Conservation (phyloP, 768 basidiomycete genomes). For the Hygrocybe coccinea region DNA sequence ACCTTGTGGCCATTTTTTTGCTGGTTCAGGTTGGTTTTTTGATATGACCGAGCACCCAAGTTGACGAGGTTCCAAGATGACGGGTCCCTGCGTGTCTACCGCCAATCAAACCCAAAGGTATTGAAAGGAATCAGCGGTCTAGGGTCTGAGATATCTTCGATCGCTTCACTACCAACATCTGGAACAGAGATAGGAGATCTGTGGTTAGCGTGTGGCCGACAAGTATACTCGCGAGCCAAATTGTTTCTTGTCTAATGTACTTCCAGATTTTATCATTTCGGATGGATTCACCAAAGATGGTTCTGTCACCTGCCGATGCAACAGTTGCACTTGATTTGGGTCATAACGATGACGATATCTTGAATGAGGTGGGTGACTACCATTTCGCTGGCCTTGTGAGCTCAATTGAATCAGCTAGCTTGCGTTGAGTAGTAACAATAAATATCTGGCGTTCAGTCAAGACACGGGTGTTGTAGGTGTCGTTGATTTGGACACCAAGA, state of each 20-base stretch:
- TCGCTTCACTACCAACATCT: slow-evolving; percentile 42
- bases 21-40: slow-evolving; percentile 52
- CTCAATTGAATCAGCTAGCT: slow-evolving; percentile 52
- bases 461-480: slow-evolving; percentile 68
- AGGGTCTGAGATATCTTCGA: slow-evolving; percentile 57
- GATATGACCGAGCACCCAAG: background rate
- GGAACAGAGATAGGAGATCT: slow-evolving; percentile 43
- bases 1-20: slow-evolving; percentile 46
- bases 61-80: slow-evolving; percentile 44
- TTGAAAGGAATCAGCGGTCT: slow-evolving; percentile 58
- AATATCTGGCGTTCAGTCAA: slow-evolving; percentile 60
- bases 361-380: slow-evolving; percentile 59
- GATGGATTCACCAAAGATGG: slow-evolving; percentile 46
- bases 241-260: background rate
- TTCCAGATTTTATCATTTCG: slow-evolving; percentile 42
- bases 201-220: slow-evolving; percentile 64
- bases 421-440: slow-evolving; percentile 49
- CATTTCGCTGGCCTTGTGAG: background rate
- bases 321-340: slow-evolving; percentile 41
- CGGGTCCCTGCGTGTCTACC: slow-evolving; percentile 64
- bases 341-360: slow-evolving; percentile 47
- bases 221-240: slow-evolving; percentile 36
- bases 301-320: slow-evolving; percentile 51
- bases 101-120: slow-evolving; percentile 54
- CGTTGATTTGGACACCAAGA: slow-evolving; percentile 50